Conservation (phyloP, 495 filamentous ascomycete species). For the Parathielavia hyrcaniae region DNA sequence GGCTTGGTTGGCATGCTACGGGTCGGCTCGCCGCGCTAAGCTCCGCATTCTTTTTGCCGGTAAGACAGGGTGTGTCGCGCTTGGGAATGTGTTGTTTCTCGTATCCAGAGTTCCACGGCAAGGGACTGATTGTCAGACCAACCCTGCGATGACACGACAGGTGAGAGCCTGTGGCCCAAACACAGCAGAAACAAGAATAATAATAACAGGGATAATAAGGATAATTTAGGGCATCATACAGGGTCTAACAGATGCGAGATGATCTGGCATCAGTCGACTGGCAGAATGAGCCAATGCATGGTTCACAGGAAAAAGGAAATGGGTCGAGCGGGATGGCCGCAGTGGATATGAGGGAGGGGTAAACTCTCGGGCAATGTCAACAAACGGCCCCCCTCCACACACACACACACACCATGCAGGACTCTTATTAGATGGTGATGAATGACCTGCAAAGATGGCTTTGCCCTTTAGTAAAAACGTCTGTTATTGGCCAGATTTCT, state of each 20-base stretch:
- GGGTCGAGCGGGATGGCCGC: background rate
- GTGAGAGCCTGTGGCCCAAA: background rate
- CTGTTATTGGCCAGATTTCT: slow-evolving; percentile 4
- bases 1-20: slow-evolving; percentile 2
- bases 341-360: background rate
- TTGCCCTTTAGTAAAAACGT: background rate
- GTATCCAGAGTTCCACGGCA: background rate
- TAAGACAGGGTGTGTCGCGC: background rate
- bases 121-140: background rate
- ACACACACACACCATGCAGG: background rate
- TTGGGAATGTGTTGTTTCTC: background rate
- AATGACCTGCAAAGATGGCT: background rate
- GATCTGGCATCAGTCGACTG: slow-evolving; percentile 11
- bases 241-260: slow-evolving; percentile 1
- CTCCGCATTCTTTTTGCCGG: slow-evolving; percentile 6
- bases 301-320: background rate
- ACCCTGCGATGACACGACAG: background rate
- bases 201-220: background rate
- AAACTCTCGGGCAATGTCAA: slow-evolving; percentile 4
- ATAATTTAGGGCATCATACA: background rate
- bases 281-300: background rate
- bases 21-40: slow-evolving; percentile 7
- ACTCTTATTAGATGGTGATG: background rate
- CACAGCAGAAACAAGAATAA: background rate
- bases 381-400: slow-evolving; percentile 3